phyloP scores from a whole-genome alignment of 2,329 filamentous ascomycete genomes.

The Paecilomyces variotii region DNA sequence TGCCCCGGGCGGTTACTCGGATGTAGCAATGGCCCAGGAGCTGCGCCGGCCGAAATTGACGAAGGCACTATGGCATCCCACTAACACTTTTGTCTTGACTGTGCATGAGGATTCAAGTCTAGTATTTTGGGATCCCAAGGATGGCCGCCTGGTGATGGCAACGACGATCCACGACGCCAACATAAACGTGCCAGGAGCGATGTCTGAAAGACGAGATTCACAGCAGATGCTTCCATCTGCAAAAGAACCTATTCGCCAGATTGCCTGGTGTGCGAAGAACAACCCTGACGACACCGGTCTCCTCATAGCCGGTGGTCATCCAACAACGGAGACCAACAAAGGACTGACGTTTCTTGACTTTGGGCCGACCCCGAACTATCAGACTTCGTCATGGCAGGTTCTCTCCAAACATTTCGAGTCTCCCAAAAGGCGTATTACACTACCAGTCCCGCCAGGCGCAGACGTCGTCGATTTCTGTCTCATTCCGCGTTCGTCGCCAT shows the following conservation, averaged over 20 bases:
- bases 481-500: conserved; percentile 72
- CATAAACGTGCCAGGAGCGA: conserved; percentile 58
- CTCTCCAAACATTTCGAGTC: conserved; percentile 70
- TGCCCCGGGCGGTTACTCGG: conserved; percentile 69
- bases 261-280: conserved; percentile 88
- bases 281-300: conserved; percentile 91
- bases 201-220: conserved; percentile 33
- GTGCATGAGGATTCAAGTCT: conserved; percentile 85
- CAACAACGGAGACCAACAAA: conserved; percentile 58
- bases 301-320: conserved; percentile 73
- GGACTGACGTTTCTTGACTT: conserved; percentile 85
- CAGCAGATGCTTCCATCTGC: conserved; percentile 47
- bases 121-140: conserved; percentile 89
- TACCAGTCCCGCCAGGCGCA: conserved; percentile 69
- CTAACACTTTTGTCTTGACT: conserved; percentile 79
- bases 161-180: conserved; percentile 68
- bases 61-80: conserved; percentile 89
- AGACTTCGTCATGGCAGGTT: conserved; percentile 82
- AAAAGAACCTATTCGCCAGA: conserved; percentile 66
- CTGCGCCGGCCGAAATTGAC: conserved; percentile 65
- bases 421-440: conserved; percentile 60
- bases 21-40: conserved; percentile 54
- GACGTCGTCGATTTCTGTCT: conserved; percentile 74
- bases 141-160: conserved; percentile 75
- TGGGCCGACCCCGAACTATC: conserved; percentile 79